These are phyloP conservation scores for Tuber indicum DNA, from an alignment of 495 filamentous ascomycete genomes.

Conservation along the genomic window DNA sequence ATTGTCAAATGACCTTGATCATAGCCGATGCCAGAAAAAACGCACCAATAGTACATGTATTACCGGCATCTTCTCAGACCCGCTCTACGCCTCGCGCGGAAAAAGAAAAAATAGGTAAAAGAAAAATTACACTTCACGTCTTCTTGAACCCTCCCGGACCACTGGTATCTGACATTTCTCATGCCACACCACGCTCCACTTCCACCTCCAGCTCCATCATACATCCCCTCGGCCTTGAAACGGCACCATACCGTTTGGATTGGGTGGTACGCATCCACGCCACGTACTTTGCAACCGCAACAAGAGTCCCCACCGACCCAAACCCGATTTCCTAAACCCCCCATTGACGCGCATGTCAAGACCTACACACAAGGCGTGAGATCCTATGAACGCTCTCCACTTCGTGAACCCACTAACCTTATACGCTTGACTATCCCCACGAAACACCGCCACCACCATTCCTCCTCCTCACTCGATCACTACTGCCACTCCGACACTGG, in stretches of 20 bases:
- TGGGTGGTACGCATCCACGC: background rate
- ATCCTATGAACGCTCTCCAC: background rate
- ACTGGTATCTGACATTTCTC: background rate
- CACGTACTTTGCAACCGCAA: background rate
- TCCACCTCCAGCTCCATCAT: background rate
- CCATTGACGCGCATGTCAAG: background rate
- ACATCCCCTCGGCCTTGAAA: background rate
- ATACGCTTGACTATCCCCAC: background rate
- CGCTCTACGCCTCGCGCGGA: background rate
- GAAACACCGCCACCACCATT: background rate
- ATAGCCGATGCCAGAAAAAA: background rate
- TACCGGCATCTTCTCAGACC: background rate
- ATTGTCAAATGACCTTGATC: background rate
- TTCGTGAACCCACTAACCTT: background rate
- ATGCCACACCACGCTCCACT: background rate
- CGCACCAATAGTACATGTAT: background rate
- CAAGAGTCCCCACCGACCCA: background rate
- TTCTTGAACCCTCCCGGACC: background rate
- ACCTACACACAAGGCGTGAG: background rate
- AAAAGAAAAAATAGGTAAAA: slow-evolving; percentile 5
- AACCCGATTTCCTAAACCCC: background rate
- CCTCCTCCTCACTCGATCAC: background rate
- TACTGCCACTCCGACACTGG: background rate
- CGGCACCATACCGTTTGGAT: background rate
- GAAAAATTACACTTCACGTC: background rate